A percentile compares a stretch with the other conserved stretches of the same genome.
Evolutionary conservation across 2,329 filamentous ascomycete genomes (phyloP).

Genomic region (Fusarium praegraminearum): DNA sequence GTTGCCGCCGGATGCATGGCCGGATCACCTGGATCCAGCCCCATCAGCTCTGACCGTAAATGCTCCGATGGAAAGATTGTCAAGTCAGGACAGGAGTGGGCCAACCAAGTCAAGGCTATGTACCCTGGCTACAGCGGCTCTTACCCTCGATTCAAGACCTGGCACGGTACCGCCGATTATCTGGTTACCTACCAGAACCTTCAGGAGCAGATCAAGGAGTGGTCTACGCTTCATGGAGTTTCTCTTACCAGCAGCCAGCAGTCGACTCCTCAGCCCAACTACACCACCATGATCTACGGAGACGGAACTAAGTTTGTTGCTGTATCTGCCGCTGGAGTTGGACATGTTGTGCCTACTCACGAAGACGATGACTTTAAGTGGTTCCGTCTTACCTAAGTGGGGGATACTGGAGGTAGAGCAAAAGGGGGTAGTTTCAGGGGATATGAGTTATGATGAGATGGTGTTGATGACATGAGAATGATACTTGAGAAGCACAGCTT

Average conservation of each 20-base stretch:
- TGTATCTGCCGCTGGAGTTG: constrained; percentile 12
- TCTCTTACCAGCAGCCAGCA: constrained; percentile 2
- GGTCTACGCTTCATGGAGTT: constrained; percentile 46
- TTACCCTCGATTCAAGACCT: constrained; percentile 69
- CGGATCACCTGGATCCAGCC: constrained; percentile 48
- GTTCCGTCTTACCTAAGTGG: background rate
- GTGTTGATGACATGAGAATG: background rate
- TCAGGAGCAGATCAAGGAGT: constrained; percentile 68
- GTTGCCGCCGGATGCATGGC: constrained; percentile 67
- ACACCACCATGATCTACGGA: constrained; percentile 13
- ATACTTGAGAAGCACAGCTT: background rate
- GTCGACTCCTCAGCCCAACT: background rate
- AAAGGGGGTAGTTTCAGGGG: background rate
- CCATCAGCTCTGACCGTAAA: constrained; percentile 57
- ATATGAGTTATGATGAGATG: background rate
- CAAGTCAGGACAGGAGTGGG: constrained; percentile 57
- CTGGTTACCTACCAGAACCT: constrained; percentile 66
- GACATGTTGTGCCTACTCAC: constrained; percentile 2
- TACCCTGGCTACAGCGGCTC: constrained; percentile 63
- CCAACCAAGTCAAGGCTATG: constrained; percentile 57
- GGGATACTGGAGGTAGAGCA: fast-evolving
- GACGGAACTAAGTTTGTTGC: constrained; percentile 16
- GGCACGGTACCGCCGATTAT: constrained; percentile 65
- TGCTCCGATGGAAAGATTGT: constrained; percentile 65
- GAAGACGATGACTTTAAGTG: constrained; percentile 12